Evolutionary conservation across 306 rosid genomes (phyloP), one percentile per base, ranked within the genome.

Genomic region (Castanopsis chinensis): DNA sequence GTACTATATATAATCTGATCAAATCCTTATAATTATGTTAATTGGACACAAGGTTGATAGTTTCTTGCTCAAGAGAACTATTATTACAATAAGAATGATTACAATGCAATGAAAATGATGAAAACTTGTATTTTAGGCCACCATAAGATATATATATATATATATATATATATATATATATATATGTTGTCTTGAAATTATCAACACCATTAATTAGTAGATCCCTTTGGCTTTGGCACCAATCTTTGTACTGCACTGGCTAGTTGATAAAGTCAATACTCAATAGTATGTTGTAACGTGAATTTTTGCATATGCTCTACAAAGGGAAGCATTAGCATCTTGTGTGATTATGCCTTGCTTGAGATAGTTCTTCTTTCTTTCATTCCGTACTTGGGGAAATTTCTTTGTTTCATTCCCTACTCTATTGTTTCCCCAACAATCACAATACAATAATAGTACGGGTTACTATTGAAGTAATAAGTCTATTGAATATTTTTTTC

Each of bases 321-420:
- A 8, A 58, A n/a, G 28, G 80, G 41, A 35, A 35, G 41, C 8
- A 35, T 35, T 5, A 15, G 5, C 17, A 69, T 52, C 55, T n/a
- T 28, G 64, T 55, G 83, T 60, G 45, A 63, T 56, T 23, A 75
- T 84, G 59, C 83, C 61, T 84, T 86, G 71, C 83, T 80, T 89
- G 80, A 70, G 87, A 59, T 63, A 32, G 67, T 57, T 58, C 4
- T 58, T 58, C 14, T 20, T 56, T 20, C 64, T 21, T 58, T 58
- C 28, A 58, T 20, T 58, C 4, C 4, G 28, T 4, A 21, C 21
- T 3, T 35, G 8, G 8, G 41, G 41, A 35, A 35, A 35, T 12
- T 58, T 58, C 2, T 20, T 56, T 20, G 15, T 58, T 58, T 21
- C 28, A 58, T 20, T 58, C 4, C 23, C 64, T 4, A 58, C 21